These are phyloP conservation scores for Chrysanthemum makinoi DNA, from an alignment of 129 eudicot genomes.

Conservation along the genomic window DNA sequence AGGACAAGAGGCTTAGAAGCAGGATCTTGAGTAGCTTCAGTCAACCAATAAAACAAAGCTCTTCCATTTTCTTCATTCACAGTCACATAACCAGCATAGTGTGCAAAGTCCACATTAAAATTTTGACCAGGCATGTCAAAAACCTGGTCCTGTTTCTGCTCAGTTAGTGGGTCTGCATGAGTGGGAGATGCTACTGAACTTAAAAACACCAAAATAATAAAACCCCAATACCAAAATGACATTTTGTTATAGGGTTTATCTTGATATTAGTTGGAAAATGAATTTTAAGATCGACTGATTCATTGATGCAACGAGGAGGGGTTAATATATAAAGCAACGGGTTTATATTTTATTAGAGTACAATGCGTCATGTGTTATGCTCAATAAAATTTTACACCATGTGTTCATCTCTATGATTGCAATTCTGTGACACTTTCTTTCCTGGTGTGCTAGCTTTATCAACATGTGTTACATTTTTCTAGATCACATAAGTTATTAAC, in stretches of 20 bases:
- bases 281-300: conserved; percentile 14
- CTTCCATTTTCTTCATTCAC: conserved; percentile 68
- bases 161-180: conserved; percentile 38
- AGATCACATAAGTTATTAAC: no score
- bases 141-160: conserved; percentile 56
- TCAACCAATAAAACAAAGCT: conserved; percentile 88
- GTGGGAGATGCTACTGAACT: conserved; percentile 5
- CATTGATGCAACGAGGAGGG: no score
- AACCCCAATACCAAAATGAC: conserved; percentile 38
- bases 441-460: no score
- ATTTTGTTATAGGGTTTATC: conserved; percentile 35
- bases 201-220: conserved; percentile 24
- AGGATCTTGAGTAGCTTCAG: conserved; percentile 72
- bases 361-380: no score
- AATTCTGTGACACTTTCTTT: no score
- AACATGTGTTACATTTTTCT: no score
- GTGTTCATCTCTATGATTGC: no score
- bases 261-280: background rate
- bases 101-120: conserved; percentile 64
- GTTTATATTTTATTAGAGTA: no score
- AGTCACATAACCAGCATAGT: conserved; percentile 80
- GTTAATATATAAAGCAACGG: no score
- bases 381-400: no score
- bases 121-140: conserved; percentile 68
- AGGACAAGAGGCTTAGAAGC: conserved; percentile 82